phyloP scores from a whole-genome alignment of 2,329 filamentous ascomycete species.

The Hymenoscyphus linearis region DNA sequence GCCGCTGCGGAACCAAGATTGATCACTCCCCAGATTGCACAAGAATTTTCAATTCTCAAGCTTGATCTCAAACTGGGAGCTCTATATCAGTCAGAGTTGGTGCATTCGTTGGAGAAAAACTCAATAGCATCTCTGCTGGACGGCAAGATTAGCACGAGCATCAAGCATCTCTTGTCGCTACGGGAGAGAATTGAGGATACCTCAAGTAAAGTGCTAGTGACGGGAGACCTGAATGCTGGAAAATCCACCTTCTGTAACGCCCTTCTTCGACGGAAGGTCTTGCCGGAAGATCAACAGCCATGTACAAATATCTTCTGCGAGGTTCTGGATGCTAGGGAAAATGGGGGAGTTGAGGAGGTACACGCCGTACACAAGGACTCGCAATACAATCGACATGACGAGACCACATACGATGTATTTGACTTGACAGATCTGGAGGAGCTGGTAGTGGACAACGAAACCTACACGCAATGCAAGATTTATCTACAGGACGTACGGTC shows the following conservation, averaged over 20 bases:
- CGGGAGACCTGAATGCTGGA: conserved; percentile 91
- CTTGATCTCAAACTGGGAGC: conserved; percentile 87
- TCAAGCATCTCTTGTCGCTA: conserved; percentile 81
- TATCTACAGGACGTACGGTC: conserved; percentile 87
- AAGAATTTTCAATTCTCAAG: conserved; percentile 94
- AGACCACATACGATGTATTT: conserved; percentile 90
- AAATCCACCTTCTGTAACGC: conserved; percentile 99
- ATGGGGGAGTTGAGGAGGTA: conserved; percentile 86
- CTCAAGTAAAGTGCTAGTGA: conserved; percentile 92
- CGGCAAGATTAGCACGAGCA: conserved; percentile 88
- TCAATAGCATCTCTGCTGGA: conserved; percentile 88
- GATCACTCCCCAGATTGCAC: conserved; percentile 85
- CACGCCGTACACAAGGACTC: conserved; percentile 84
- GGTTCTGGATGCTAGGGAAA: conserved; percentile 87
- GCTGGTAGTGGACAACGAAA: conserved; percentile 82
- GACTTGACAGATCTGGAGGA: conserved; percentile 72
- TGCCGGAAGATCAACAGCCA: conserved; percentile 95
- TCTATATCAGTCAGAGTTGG: conserved; percentile 80
- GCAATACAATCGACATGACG: conserved; percentile 81
- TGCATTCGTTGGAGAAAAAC: conserved; percentile 88
- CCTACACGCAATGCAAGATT: conserved; percentile 92
- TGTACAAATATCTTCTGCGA: conserved; percentile 99
- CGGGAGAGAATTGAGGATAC: conserved; percentile 96
- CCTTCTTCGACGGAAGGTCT: conserved; percentile 81
- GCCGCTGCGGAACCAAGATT: conserved; percentile 67